Evolutionary conservation across 176 grass and related monocot genomes (phyloP).

Genomic region (Oryza glaberrima): DNA sequence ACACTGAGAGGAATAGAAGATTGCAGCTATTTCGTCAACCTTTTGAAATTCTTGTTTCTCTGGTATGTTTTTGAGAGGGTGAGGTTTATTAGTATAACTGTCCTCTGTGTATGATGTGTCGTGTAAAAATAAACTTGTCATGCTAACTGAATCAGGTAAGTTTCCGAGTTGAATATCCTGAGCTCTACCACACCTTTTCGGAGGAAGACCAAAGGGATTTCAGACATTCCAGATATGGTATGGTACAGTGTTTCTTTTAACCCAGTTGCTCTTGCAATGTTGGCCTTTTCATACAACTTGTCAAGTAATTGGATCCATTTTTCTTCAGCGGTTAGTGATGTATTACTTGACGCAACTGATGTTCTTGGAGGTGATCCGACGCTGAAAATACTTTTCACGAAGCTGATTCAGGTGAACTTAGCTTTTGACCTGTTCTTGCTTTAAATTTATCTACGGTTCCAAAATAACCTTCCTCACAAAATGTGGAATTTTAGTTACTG

Average conservation of each 20-base stretch:
- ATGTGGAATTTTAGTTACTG: constrained; percentile 16
- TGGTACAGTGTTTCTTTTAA: constrained; percentile 28
- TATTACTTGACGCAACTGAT: constrained; percentile 90
- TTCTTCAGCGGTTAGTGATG: constrained; percentile 80
- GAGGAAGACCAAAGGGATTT: constrained; percentile 97
- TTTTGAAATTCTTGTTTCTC: constrained; percentile 87
- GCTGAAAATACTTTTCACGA: constrained; percentile 86
- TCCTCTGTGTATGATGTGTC: not conserved
- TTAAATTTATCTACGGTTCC: not conserved
- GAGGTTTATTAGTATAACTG: not conserved
- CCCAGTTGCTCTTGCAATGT: constrained; percentile 35
- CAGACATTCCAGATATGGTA: constrained; percentile 90
- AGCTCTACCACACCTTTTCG: constrained; percentile 70
- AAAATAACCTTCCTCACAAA: constrained; percentile 16
- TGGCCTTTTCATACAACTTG: not conserved
- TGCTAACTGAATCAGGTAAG: constrained; percentile 62
- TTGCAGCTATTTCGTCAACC: constrained; percentile 72
- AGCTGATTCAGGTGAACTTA: constrained; percentile 77
- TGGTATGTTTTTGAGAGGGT: constrained; percentile 58
- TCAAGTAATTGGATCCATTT: constrained; percentile 31
- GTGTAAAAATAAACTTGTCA: not conserved
- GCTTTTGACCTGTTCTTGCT: constrained; percentile 13
- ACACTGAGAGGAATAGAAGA: constrained; percentile 84
- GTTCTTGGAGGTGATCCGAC: constrained; percentile 82
- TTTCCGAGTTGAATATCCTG: constrained; percentile 92